Conservation (phyloP, 164 flowering plant species). For the Magnolia officinalis region DNA sequence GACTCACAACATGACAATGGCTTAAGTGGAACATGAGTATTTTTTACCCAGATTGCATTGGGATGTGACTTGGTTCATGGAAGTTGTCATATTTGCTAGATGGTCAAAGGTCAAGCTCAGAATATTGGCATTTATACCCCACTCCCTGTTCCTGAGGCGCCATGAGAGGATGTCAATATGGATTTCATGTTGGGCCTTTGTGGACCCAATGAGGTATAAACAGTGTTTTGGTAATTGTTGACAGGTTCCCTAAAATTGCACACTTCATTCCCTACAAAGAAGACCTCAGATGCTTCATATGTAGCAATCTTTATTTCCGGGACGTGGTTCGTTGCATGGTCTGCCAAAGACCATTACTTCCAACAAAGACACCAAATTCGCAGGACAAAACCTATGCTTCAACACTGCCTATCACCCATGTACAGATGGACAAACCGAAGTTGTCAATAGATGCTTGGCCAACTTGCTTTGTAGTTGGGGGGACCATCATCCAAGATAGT, state of each 20-base stretch:
- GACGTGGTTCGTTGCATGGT: background rate
- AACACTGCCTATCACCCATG: slow-evolving; percentile 4
- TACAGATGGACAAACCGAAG: slow-evolving; percentile 1
- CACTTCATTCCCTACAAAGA: slow-evolving; percentile 8
- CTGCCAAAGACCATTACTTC: slow-evolving; percentile 1
- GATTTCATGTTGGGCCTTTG: too few relatives aligned
- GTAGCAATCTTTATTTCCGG: background rate
- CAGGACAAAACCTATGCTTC: background rate
- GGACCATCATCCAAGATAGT: background rate
- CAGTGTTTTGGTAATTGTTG: slow-evolving; percentile 2
- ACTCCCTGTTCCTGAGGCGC: too few relatives aligned
- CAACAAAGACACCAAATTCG: background rate
- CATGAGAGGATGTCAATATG: too few relatives aligned
- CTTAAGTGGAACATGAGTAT: background rate
- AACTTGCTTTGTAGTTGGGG: background rate
- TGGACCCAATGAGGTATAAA: background rate
- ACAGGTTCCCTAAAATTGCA: slow-evolving; percentile 3
- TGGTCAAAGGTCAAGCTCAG: too few relatives aligned
- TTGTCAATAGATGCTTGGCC: background rate
- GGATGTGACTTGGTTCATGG: background rate
- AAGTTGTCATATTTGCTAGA: background rate
- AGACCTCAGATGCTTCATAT: background rate
- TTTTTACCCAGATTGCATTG: too few relatives aligned
- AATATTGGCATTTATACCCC: too few relatives aligned
- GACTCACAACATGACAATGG: background rate